Conservation (phyloP, 352 stramenopile species). For the Pythium pyrilobum region DNA sequence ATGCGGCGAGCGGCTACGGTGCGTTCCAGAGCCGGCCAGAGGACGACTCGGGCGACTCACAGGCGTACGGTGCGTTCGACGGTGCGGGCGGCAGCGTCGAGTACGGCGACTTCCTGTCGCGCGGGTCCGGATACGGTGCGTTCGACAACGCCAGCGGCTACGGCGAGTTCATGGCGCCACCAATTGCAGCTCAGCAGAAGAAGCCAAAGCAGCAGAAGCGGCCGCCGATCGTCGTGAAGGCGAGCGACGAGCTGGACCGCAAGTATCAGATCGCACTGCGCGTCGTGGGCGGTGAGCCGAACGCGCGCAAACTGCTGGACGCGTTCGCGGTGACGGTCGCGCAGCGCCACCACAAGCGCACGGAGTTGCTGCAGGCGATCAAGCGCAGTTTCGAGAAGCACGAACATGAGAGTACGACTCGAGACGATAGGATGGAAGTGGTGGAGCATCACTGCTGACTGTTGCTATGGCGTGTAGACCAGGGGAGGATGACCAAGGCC, state of each 20-base stretch:
- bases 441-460: too few species aligned
- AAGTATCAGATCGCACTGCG: slow-evolving; percentile 42
- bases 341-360: slow-evolving; percentile 38
- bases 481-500: slow-evolving; percentile 38
- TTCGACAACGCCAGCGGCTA: slow-evolving; percentile 28
- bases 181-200: not conserved
- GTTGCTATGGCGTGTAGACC: too few species aligned
- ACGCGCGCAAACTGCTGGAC: slow-evolving; percentile 29
- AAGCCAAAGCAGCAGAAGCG: not conserved
- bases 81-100: not conserved
- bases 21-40: slow-evolving; percentile 2
- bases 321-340: slow-evolving; percentile 31
- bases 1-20: slow-evolving; percentile 17
- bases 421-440: not conserved
- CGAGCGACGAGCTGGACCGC: slow-evolving; percentile 18
- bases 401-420: slow-evolving; percentile 32
- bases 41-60: not conserved
- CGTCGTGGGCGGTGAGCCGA: slow-evolving; percentile 26
- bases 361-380: slow-evolving; percentile 40
- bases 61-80: slow-evolving; percentile 14
- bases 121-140: slow-evolving; percentile 23
- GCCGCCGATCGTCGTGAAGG: slow-evolving; percentile 12
- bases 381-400: slow-evolving; percentile 59
- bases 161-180: slow-evolving; percentile 6
- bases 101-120: slow-evolving; percentile 15